Evolutionary conservation across 139 green algal genomes (phyloP), one percentile per base, ranked within the genome.

Genomic region (Coccomyxa sp.): DNA sequence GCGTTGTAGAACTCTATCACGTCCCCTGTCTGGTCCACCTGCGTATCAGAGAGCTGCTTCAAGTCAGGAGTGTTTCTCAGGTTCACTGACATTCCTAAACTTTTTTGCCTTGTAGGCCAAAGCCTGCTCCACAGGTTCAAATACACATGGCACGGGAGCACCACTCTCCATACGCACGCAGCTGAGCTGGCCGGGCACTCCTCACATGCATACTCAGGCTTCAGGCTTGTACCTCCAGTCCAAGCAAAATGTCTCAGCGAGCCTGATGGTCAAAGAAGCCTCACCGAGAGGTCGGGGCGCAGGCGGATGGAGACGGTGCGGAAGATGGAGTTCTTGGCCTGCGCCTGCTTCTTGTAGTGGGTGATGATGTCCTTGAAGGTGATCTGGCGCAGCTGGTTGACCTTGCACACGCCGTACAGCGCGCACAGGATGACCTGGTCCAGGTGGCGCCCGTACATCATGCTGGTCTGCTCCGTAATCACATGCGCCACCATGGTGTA

Each of bases 1-100:
- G 81, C 76, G 80, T 98, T 98, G 86, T 98, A 98, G 82, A 97
- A 97, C 7, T 86, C 80, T 71, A 98, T 97, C 81, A 98, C 95
- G 79, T 98, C 94, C 8, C 89, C 91, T 40, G 80, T 81, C 34
- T 77, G 55, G 39, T 44, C 24, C 33, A 79, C 41, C 80, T 83
- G 7, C 77, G 82, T 37, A 16, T 29, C n/a, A n/a, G n/a, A n/a
- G n/a, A n/a, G n/a, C n/a, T n/a, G n/a, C n/a, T n/a, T n/a, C n/a
- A n/a, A n/a, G n/a, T n/a, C n/a, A n/a, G n/a, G n/a, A n/a, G n/a
- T n/a, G n/a, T n/a, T n/a, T n/a, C 6, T 44, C 40, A 69, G 14
- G 22, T 35, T 18, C 16, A 18, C 54, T 76, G 1, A 6, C 35
- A 1, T 73, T 0, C 37, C 1, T 1, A 73, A 33, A 9, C 22